These are phyloP conservation scores for Hymenoscyphus fructigenus DNA, from an alignment of 2,329 filamentous ascomycete genomes.

Conservation along the genomic window DNA sequence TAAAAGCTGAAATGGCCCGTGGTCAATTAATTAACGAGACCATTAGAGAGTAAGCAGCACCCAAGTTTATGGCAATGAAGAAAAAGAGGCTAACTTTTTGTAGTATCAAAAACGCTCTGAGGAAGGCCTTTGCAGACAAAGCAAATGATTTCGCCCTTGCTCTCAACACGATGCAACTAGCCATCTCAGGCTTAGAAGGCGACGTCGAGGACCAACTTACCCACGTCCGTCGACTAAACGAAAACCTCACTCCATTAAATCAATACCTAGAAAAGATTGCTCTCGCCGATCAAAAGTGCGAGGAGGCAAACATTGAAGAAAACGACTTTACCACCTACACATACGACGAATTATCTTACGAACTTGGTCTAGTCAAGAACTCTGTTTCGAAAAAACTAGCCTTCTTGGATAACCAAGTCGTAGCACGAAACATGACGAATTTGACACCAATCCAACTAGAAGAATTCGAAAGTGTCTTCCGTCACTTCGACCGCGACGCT, in stretches of 20 bases:
- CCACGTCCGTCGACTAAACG: conserved; percentile 81
- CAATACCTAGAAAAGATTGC: conserved; percentile 87
- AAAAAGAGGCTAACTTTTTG: conserved; percentile 37
- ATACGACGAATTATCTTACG: conserved; percentile 93
- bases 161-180: conserved; percentile 89
- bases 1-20: conserved; percentile 80
- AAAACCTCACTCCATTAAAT: conserved; percentile 85
- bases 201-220: conserved; percentile 92
- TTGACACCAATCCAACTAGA: conserved; percentile 96
- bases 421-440: conserved; percentile 98
- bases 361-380: conserved; percentile 85
- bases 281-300: conserved; percentile 81
- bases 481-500: conserved; percentile 93
- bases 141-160: conserved; percentile 97
- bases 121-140: conserved; percentile 93
- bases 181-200: conserved; percentile 94
- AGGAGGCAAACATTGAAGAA: conserved; percentile 97
- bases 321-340: conserved; percentile 99
- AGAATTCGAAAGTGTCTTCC: conserved; percentile 97
- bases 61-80: conserved; percentile 11
- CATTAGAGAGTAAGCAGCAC: conserved; percentile 74
- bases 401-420: conserved; percentile 98
- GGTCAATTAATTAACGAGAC: conserved; percentile 97
- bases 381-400: conserved; percentile 94
- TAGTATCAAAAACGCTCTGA: conserved; percentile 91